Evolutionary conservation across 2,329 filamentous ascomycete genomes (phyloP).

Genomic region (Xylariales sp.): DNA sequence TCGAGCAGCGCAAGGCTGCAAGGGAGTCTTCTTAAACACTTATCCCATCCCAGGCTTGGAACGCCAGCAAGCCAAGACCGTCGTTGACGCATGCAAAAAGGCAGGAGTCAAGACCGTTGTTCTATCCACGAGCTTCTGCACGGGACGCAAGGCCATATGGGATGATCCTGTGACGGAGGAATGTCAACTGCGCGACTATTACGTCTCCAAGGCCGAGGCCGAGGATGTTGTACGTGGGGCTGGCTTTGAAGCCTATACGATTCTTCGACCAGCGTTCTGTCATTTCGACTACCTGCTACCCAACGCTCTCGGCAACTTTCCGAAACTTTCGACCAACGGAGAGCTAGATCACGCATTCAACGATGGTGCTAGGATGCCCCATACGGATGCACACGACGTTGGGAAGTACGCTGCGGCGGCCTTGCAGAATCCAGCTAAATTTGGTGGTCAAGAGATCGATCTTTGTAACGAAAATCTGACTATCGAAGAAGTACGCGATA

Average conservation of each 20-base stretch:
- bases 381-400: constrained; percentile 27
- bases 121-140: constrained; percentile 19
- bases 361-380: constrained; percentile 18
- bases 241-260: constrained; percentile 27
- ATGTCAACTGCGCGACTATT: constrained; percentile 25
- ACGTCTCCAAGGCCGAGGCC: constrained; percentile 30
- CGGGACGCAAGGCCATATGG: constrained; percentile 18
- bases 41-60: constrained; percentile 21
- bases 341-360: constrained; percentile 22
- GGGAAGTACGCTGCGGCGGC: constrained; percentile 29
- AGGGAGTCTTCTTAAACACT: constrained; percentile 22
- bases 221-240: constrained; percentile 27
- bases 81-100: constrained; percentile 26
- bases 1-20: constrained; percentile 28
- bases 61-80: constrained; percentile 24
- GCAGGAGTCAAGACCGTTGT: constrained; percentile 27
- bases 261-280: constrained; percentile 27
- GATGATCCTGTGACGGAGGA: constrained; percentile 13
- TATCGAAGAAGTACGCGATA: constrained; percentile 25
- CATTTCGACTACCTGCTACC: constrained; percentile 25
- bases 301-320: constrained; percentile 20
- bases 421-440: constrained; percentile 24
- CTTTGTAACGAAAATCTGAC: constrained; percentile 23
- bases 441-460: constrained; percentile 26
- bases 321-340: constrained; percentile 20